phyloP scores from a whole-genome alignment of 2,329 filamentous ascomycete genomes.

The Fusarium haematococcum region DNA sequence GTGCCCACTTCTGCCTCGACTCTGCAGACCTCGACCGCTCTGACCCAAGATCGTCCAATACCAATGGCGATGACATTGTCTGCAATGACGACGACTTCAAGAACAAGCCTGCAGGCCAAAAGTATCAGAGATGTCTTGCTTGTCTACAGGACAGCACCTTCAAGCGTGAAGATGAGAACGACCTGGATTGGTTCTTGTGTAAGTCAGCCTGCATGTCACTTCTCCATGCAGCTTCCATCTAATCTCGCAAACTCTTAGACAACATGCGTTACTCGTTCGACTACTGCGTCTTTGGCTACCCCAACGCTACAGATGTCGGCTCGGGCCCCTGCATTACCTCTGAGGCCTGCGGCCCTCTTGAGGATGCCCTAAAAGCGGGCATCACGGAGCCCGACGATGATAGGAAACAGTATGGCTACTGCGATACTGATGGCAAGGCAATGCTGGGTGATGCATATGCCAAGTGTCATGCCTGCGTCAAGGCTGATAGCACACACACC shows the following conservation, averaged over 20 bases:
- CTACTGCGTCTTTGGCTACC: slow-evolving; percentile 65
- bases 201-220: slow-evolving; percentile 44
- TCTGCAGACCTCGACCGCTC: slow-evolving; percentile 54
- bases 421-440: slow-evolving; percentile 53
- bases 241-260: slow-evolving; percentile 51
- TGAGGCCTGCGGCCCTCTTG: slow-evolving; percentile 62
- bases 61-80: slow-evolving; percentile 57
- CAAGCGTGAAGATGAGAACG: slow-evolving; percentile 59
- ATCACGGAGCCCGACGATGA: slow-evolving; percentile 50
- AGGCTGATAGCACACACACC: slow-evolving; percentile 54
- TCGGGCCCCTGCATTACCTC: slow-evolving; percentile 64
- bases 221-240: not conserved
- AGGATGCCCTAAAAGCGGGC: slow-evolving; percentile 54
- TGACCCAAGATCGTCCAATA: slow-evolving; percentile 60
- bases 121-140: slow-evolving; percentile 62
- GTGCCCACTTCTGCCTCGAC: slow-evolving; percentile 62
- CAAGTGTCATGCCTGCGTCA: slow-evolving; percentile 60
- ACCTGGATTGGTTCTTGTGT: slow-evolving; percentile 69
- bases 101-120: slow-evolving; percentile 53
- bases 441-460: slow-evolving; percentile 50
- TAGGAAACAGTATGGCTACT: slow-evolving; percentile 60
- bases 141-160: slow-evolving; percentile 66
- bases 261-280: slow-evolving; percentile 65
- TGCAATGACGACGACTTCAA: slow-evolving; percentile 61
- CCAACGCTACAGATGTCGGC: slow-evolving; percentile 58